Conservation (phyloP, 768 basidiomycete genomes). For the Amanita subjunquillea region DNA sequence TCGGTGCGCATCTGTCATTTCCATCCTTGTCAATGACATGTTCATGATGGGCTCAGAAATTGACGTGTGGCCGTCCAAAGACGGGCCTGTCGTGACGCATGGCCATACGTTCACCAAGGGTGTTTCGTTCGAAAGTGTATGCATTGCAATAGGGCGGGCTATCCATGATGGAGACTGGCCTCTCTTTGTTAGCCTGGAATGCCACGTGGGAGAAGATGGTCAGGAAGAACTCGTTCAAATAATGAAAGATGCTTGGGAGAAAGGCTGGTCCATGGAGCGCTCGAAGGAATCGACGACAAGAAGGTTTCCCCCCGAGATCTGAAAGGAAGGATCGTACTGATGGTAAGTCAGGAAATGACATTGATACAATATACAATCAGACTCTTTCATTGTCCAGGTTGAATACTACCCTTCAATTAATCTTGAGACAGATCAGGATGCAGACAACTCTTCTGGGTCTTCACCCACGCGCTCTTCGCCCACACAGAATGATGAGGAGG, state of each 20-base stretch:
- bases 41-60: conserved; percentile 28
- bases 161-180: conserved; percentile 39
- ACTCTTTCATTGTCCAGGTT: conserved; percentile 23
- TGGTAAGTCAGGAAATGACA: conserved; percentile 27
- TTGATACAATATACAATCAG: not conserved
- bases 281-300: conserved; percentile 27
- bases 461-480: conserved; percentile 11
- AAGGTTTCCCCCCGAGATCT: conserved; percentile 34
- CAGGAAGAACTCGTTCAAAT: conserved; percentile 45
- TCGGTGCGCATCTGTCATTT: conserved; percentile 20
- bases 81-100: conserved; percentile 49
- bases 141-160: conserved; percentile 36
- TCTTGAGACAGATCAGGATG: conserved; percentile 12
- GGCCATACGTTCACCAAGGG: conserved; percentile 48
- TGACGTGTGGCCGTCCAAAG: conserved; percentile 52
- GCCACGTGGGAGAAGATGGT: conserved; percentile 40
- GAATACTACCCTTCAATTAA: conserved; percentile 38
- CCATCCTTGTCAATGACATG: not conserved
- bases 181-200: conserved; percentile 50
- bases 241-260: conserved; percentile 40
- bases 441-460: conserved; percentile 13
- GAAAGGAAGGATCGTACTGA: conserved; percentile 43
- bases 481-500: conserved; percentile 10
- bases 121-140: conserved; percentile 41
- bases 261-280: conserved; percentile 31